Evolutionary conservation across 176 grass and related monocot species (phyloP).

Genomic region (Raddia distichophylla): DNA sequence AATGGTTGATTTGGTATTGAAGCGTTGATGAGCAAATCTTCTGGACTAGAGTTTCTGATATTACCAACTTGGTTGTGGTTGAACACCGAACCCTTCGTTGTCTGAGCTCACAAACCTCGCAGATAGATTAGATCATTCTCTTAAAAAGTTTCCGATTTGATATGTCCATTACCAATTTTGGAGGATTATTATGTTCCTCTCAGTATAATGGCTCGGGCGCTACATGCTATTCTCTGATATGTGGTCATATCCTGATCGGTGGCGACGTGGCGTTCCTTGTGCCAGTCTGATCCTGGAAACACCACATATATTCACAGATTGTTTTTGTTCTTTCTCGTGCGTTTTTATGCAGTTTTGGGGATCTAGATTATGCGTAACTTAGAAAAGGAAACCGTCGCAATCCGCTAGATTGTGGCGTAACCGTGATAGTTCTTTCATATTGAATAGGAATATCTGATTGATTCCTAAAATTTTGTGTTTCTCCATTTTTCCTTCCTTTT

Average conservation of each 20-base stretch:
- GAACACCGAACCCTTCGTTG: conserved; percentile 70
- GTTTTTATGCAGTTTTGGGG: not conserved
- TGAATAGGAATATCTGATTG: conserved; percentile 84
- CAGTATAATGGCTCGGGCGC: conserved; percentile 72
- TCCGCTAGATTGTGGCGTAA: not conserved
- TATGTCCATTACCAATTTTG: conserved; percentile 72
- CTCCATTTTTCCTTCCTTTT: not conserved
- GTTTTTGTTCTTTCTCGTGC: accelerated
- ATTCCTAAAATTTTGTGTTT: not conserved
- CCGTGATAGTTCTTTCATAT: conserved; percentile 51
- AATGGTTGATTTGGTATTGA: not conserved
- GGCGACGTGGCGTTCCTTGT: conserved; percentile 50
- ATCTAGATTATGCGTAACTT: conserved; percentile 56
- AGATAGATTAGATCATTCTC: too few species aligned
- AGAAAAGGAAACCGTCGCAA: conserved; percentile 34
- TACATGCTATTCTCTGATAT: conserved; percentile 35
- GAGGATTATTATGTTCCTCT: conserved; percentile 50
- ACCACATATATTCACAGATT: conserved; percentile 45
- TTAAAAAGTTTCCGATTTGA: too few species aligned
- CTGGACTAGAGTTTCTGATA: conserved; percentile 82
- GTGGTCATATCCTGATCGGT: conserved; percentile 83
- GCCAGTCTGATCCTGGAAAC: conserved; percentile 70
- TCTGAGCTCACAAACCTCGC: conserved; percentile 48
- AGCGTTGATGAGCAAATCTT: conserved; percentile 55
- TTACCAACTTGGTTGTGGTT: conserved; percentile 41